phyloP scores from a whole-genome alignment of 805 yeast species.

The Candida railenensis region DNA sequence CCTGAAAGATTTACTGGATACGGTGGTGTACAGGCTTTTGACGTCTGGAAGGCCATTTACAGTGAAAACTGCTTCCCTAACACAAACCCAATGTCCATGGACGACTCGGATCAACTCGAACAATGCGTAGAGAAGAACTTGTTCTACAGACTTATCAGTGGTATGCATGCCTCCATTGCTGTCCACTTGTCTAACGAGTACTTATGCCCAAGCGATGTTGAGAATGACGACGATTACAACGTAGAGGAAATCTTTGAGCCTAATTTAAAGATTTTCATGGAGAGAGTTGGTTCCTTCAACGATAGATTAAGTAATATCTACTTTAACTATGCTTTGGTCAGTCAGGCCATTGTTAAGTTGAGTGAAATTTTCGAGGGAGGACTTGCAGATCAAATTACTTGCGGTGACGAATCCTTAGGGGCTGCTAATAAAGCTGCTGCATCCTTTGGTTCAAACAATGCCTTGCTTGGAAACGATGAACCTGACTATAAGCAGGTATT shows the following conservation, averaged over 20 bases:
- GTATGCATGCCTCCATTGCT: conserved; percentile 94
- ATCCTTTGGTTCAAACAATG: conserved; percentile 26
- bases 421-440: conserved; percentile 8
- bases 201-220: conserved; percentile 47
- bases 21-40: conserved; percentile 87
- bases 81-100: conserved; percentile 36
- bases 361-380: conserved; percentile 23
- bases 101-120: conserved; percentile 34
- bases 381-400: conserved; percentile 24
- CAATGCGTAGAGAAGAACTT: conserved; percentile 82
- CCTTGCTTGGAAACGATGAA: conserved; percentile 48
- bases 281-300: conserved; percentile 84
- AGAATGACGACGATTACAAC: conserved; percentile 70
- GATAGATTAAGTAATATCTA: conserved; percentile 88
- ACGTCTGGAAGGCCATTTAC: conserved; percentile 91
- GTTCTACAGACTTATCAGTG: conserved; percentile 83
- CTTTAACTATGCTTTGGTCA: conserved; percentile 85
- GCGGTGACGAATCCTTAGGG: conserved; percentile 19
- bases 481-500: conserved; percentile 31
- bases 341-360: conserved; percentile 73
- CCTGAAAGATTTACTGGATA: conserved; percentile 98
- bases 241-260: conserved; percentile 73
- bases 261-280: conserved; percentile 76
- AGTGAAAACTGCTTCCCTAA: conserved; percentile 84
- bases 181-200: conserved; percentile 89